Evolutionary conservation across 768 basidiomycete species (phyloP), one percentile per base, ranked within the genome.

Genomic region (Agrocybe praecox): DNA sequence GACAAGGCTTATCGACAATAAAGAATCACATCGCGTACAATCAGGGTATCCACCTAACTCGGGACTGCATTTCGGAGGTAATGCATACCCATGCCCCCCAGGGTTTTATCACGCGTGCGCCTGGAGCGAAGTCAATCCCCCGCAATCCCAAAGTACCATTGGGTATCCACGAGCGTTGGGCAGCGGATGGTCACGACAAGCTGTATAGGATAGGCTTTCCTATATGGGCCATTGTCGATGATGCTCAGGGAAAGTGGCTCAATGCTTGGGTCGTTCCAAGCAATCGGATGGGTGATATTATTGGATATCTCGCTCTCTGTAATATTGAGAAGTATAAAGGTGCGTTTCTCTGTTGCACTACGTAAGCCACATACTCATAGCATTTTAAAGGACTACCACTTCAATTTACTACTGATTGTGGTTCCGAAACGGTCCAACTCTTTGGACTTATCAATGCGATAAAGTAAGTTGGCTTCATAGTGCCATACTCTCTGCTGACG

Each of bases 161-260:
- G 8, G 75, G 77, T 3, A 67, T 72, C 21, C 67, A 77, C 51
- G 64, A 76, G 11, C 60, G 67, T 0, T 79, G 75, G 76, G 40
- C 71, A 1, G 68, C 60, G 0, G 73, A 76, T 62, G 74, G 77
- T 0, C 77, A 79, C 47, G 72, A 77, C 52, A 80, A 79, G 52
- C 65, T 80, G 0, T 62, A 69, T 47, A 57, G 60, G 10, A 76
- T 76, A 29, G 78, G 77, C 0, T 78, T 78, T 58, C 71, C 73
- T 1, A 57, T 78, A 21, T 78, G 67, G 63, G 74, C 57, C 2
- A 54, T 76, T 47, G 67, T 70, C 15, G 75, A 77, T 47, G 67
- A 72, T 52, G 67, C 64, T 0, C 69, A 69, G 0, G 64, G 63
- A 1, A 54, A 45, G 23, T 72, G 72, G 65, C 62, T 78, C 26